phyloP scores from a whole-genome alignment of 805 yeast genomes.

The Starmera quercuum region DNA sequence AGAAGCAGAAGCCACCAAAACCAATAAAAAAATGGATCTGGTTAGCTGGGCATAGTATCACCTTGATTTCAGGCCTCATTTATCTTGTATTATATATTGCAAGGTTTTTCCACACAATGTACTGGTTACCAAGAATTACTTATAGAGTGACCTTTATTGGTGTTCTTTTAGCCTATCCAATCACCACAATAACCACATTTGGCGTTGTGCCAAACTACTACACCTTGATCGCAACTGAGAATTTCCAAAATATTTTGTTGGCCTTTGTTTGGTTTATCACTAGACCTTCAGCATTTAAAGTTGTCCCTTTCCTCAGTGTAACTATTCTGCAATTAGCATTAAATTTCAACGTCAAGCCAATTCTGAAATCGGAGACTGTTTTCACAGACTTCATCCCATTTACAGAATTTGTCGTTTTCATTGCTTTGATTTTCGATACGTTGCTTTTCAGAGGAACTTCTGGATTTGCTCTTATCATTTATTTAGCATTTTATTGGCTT shows the following conservation, averaged over 20 bases:
- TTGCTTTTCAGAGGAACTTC: conserved; percentile 54
- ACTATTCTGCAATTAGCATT: conserved; percentile 49
- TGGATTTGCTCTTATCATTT: conserved; percentile 58
- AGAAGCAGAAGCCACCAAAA: conserved; percentile 24
- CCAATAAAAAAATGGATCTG: conserved; percentile 42
- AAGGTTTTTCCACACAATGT: conserved; percentile 24
- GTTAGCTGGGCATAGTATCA: conserved; percentile 47
- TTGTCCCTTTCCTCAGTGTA: conserved; percentile 51
- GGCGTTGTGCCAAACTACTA: conserved; percentile 55
- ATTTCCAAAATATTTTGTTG: conserved; percentile 60
- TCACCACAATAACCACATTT: conserved; percentile 52
- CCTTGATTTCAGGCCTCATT: conserved; percentile 35
- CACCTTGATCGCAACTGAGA: conserved; percentile 62
- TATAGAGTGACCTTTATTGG: conserved; percentile 56
- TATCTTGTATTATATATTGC: conserved; percentile 24
- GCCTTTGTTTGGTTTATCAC: conserved; percentile 55
- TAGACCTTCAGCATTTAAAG: conserved; percentile 56
- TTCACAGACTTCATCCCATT: conserved; percentile 46
- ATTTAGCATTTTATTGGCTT: conserved; percentile 60
- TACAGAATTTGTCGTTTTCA: conserved; percentile 49
- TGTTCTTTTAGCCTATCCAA: conserved; percentile 39
- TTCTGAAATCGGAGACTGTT: conserved; percentile 29
- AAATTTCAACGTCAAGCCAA: conserved; percentile 30
- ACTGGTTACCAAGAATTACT: conserved; percentile 37
- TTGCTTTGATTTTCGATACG: conserved; percentile 51